Percentiles rank a stretch among this genome's conserved stretches.
phyloP scores from a whole-genome alignment of 768 basidiomycete genomes.

The Hortiboletus campestris region DNA sequence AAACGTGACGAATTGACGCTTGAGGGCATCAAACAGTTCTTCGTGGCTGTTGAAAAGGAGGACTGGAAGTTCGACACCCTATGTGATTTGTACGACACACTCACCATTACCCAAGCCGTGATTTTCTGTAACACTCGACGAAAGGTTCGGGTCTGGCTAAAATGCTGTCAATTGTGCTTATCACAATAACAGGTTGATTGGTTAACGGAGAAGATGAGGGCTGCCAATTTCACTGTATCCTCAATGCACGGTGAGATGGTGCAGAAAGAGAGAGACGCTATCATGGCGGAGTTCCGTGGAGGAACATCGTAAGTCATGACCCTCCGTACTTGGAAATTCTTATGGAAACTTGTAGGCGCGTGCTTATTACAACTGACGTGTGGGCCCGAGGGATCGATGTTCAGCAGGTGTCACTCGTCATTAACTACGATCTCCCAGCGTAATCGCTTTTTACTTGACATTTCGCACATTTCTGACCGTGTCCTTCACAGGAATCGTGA shows the following conservation, averaged over 20 bases:
- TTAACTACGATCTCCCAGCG: slow-evolving; percentile 96
- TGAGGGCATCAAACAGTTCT: slow-evolving; percentile 95
- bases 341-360: slow-evolving; percentile 53
- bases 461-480: slow-evolving; percentile 12
- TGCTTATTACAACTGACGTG: slow-evolving; percentile 93
- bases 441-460: slow-evolving; percentile 38
- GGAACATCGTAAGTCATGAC: slow-evolving; percentile 72
- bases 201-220: slow-evolving; percentile 98
- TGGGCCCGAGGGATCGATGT: slow-evolving; percentile 99
- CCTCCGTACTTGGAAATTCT: slow-evolving; percentile 3
- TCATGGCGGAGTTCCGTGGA: slow-evolving; percentile 95
- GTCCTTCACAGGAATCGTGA: slow-evolving; percentile 73
- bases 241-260: slow-evolving; percentile 97
- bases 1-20: slow-evolving; percentile 99
- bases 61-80: slow-evolving; percentile 99
- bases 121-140: slow-evolving; percentile 98
- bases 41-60: slow-evolving; percentile 98
- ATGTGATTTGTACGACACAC: slow-evolving; percentile 95
- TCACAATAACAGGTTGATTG: slow-evolving; percentile 73
- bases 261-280: slow-evolving; percentile 92
- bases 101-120: slow-evolving; percentile 98
- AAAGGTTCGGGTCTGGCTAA: slow-evolving; percentile 59
- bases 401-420: slow-evolving; percentile 95
- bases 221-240: slow-evolving; percentile 98
- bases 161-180: slow-evolving; percentile 5